phyloP scores from a whole-genome alignment of 1,284 basidiomycete species.

The Tilletia caries region DNA sequence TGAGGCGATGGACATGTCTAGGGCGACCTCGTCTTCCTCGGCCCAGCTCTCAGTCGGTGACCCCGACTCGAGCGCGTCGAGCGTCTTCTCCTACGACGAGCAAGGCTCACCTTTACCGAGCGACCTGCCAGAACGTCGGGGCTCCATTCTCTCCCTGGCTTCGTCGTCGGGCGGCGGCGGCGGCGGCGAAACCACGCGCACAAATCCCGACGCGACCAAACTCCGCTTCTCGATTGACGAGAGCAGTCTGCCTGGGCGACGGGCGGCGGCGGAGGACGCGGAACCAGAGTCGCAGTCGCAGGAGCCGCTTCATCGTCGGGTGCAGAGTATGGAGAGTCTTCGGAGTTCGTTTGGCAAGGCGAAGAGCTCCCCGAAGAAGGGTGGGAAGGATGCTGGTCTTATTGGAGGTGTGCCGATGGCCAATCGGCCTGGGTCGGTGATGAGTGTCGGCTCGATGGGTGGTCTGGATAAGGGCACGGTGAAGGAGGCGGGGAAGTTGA shows the following conservation, averaged over 20 bases:
- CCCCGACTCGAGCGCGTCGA: constrained; percentile 4
- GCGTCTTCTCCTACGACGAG: neutral
- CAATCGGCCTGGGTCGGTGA: constrained; percentile 5
- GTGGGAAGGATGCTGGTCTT: neutral
- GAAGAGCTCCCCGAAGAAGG: neutral
- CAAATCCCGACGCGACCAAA: neutral
- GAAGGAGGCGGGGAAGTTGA: constrained; percentile 7
- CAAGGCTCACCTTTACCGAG: no score
- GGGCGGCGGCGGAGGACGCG: no score
- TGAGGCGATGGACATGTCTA: no score
- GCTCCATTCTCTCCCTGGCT: neutral
- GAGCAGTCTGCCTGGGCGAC: neutral
- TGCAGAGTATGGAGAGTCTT: constrained; percentile 3
- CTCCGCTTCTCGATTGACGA: neutral
- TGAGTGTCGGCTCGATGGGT: neutral
- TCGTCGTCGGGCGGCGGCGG: neutral
- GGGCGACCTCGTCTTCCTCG: no score
- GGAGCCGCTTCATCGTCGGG: neutral
- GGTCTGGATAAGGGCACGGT: neutral
- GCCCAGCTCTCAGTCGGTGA: neutral
- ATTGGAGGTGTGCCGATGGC: neutral
- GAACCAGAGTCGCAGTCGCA: no score
- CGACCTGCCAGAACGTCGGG: neutral
- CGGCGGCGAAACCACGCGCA: neutral
- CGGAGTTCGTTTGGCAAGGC: neutral